Percentiles rank a stretch among this genome's conserved stretches.
Conservation (phyloP, 2,329 filamentous ascomycete genomes). For the Ophiosphaerella korrae region DNA sequence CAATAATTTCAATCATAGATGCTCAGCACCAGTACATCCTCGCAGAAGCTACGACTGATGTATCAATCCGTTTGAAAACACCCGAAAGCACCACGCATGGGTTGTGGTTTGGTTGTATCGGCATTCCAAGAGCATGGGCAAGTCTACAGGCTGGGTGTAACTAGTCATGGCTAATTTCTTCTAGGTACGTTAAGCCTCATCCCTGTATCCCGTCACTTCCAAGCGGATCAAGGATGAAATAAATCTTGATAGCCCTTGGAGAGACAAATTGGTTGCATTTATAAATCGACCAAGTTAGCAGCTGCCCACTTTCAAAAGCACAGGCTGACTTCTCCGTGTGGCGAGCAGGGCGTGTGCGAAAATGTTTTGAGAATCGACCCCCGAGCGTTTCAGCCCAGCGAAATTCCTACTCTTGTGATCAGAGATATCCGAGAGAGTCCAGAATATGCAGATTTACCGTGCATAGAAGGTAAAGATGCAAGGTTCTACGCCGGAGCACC, state of each 20-base stretch:
- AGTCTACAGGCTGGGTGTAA: not conserved
- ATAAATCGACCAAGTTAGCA: not conserved
- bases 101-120: conserved; percentile 39
- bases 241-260: too few species aligned
- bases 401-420: not conserved
- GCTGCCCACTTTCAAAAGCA: not conserved
- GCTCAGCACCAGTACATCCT: conserved; percentile 42
- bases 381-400: not conserved
- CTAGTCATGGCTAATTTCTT: not conserved
- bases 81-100: conserved; percentile 7
- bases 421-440: not conserved
- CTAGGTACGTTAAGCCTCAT: not conserved
- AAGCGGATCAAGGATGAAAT: not conserved
- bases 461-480: conserved; percentile 4
- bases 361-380: conserved; percentile 3
- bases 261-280: too few species aligned
- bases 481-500: conserved; percentile 39
- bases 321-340: not conserved
- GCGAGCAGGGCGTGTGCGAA: conserved; percentile 3
- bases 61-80: conserved; percentile 24
- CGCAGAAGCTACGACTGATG: conserved; percentile 43
- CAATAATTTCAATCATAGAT: conserved; percentile 47
- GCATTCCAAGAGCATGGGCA: conserved; percentile 31
- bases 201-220: not conserved
- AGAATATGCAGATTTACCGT: not conserved